Conservation (phyloP, 371 early-diverging fungal genomes). For the Chytridium lagenaria region DNA sequence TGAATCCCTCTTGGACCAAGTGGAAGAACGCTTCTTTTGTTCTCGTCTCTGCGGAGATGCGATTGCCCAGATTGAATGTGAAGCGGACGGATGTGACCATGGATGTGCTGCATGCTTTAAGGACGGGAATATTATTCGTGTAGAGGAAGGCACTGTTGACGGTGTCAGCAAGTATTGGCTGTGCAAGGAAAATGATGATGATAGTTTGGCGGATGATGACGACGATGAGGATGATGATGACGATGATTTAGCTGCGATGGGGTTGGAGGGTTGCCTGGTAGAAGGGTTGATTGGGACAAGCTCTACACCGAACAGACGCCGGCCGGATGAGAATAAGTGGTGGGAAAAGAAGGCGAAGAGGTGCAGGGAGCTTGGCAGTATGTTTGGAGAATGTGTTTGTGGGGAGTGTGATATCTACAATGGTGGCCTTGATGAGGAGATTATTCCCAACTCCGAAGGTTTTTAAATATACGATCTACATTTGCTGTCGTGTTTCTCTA, state of each 20-base stretch:
- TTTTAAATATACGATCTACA: too few relatives aligned
- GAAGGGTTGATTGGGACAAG: not conserved
- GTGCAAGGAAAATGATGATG: conserved; percentile 1
- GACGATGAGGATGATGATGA: conserved; percentile 19
- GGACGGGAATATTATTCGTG: conserved; percentile 2
- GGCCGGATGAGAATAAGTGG: conserved; percentile 17
- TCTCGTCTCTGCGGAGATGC: conserved; percentile 6
- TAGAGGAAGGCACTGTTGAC: conserved; percentile 14
- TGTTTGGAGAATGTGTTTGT: conserved; percentile 30
- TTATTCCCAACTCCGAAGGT: too few relatives aligned
- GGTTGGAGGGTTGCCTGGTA: not conserved
- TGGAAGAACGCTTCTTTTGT: conserved; percentile 7
- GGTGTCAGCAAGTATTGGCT: conserved; percentile 13
- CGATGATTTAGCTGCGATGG: conserved; percentile 8
- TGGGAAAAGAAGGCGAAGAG: conserved; percentile 27
- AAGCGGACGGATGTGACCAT: conserved; percentile 9
- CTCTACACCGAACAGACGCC: too few relatives aligned
- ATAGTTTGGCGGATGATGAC: not conserved
- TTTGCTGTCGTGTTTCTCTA: too few relatives aligned
- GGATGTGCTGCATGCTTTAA: conserved; percentile 17
- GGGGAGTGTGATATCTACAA: conserved; percentile 33
- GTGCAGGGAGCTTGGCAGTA: conserved; percentile 25
- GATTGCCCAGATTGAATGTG: conserved; percentile 7
- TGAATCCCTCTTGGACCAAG: conserved; percentile 5
- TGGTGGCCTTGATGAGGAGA: conserved; percentile 1